Conservation (phyloP, 139 green algal genomes). For the Volvox reticuliferus region DNA sequence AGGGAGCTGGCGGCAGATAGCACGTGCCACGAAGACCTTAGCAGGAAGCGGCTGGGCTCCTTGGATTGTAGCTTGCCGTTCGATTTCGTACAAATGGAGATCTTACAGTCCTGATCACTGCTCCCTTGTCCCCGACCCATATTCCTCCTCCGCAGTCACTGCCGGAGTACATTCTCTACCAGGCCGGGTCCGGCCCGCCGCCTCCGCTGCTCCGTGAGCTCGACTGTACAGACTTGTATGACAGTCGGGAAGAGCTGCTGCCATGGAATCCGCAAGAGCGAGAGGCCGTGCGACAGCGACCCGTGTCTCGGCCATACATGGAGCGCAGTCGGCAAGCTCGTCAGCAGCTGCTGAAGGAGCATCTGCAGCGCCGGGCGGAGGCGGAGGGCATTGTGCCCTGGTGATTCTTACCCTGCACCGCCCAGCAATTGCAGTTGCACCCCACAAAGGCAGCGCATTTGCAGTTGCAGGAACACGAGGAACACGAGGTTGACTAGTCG, state of each 20-base stretch:
- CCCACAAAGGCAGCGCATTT: too few species aligned
- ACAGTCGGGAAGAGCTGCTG: slow-evolving; percentile 1
- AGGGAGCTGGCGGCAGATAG: too few species aligned
- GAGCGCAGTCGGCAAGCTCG: not conserved
- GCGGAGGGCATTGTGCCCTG: not conserved
- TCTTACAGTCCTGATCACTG: too few species aligned
- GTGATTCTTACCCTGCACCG: not conserved
- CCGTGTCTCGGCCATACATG: slow-evolving; percentile 30
- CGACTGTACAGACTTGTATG: slow-evolving; percentile 25
- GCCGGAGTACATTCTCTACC: not conserved
- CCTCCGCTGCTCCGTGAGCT: not conserved
- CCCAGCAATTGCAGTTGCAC: too few species aligned
- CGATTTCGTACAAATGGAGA: too few species aligned
- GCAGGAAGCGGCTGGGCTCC: too few species aligned
- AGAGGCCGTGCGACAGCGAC: not conserved
- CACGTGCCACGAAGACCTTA: too few species aligned
- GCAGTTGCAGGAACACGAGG: too few species aligned
- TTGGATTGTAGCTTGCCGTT: too few species aligned
- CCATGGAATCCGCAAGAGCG: slow-evolving; percentile 20
- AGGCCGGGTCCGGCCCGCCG: not conserved
- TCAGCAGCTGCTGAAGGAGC: not conserved
- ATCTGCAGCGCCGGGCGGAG: not conserved
- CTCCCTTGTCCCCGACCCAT: too few species aligned
- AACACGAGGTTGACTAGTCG: too few species aligned
- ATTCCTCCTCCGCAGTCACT: not conserved